phyloP scores from a whole-genome alignment of 768 basidiomycete genomes.

The Cytidiella melzeri region DNA sequence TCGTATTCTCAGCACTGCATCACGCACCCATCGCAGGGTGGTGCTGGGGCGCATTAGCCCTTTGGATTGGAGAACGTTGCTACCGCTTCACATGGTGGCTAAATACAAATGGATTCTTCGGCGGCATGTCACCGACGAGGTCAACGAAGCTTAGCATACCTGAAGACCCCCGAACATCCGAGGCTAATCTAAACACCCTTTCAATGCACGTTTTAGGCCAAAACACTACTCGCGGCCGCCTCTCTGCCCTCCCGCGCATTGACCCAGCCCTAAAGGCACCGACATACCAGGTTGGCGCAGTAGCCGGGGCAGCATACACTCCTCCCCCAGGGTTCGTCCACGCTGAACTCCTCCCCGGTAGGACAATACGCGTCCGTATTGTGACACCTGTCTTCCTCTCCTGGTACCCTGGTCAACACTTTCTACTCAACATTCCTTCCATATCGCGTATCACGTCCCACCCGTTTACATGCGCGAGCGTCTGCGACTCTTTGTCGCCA shows the following conservation, averaged over 20 bases:
- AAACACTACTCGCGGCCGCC: slow-evolving; percentile 2
- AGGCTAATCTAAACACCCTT: slow-evolving; percentile 3
- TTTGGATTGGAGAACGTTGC: slow-evolving; percentile 61
- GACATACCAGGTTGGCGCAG: background rate
- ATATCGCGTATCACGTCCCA: slow-evolving; percentile 58
- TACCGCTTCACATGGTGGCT: slow-evolving; percentile 52
- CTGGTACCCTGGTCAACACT: slow-evolving; percentile 80
- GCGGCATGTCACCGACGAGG: slow-evolving; percentile 12
- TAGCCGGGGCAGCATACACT: slow-evolving; percentile 22
- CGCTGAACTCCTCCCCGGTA: slow-evolving; percentile 63
- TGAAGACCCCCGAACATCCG: background rate
- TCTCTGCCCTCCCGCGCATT: slow-evolving; percentile 9
- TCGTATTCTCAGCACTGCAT: slow-evolving; percentile 58
- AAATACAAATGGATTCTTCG: slow-evolving; percentile 51
- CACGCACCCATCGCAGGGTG: slow-evolving; percentile 62
- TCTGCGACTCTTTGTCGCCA: slow-evolving; percentile 42
- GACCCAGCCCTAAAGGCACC: slow-evolving; percentile 4
- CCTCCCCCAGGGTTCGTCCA: slow-evolving; percentile 67
- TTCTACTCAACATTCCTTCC: slow-evolving; percentile 60
- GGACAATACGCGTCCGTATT: slow-evolving; percentile 63
- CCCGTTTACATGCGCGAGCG: slow-evolving; percentile 66
- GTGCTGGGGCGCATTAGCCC: slow-evolving; percentile 54
- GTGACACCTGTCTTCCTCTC: slow-evolving; percentile 46
- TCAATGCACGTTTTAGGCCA: slow-evolving; percentile 10
- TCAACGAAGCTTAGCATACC: slow-evolving; percentile 4